Conservation (phyloP, 1,139 yeast species). For the Suhomyces ambrosiae region DNA sequence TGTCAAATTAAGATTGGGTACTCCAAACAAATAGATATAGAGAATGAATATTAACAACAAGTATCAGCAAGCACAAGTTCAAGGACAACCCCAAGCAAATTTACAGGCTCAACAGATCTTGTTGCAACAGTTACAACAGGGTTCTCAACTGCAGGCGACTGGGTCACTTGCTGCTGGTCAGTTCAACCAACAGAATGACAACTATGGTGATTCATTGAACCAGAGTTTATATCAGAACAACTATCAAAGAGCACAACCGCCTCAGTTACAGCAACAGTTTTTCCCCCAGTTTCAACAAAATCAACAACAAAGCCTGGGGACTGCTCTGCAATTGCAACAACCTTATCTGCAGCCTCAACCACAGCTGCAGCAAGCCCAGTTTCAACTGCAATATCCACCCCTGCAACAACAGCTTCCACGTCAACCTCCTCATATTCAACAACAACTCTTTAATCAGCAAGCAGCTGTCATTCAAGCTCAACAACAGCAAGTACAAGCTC, state of each 20-base stretch:
- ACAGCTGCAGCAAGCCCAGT: constrained; percentile 30
- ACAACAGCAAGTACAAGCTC: constrained; percentile 21
- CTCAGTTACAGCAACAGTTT: constrained; percentile 27
- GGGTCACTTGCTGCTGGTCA: constrained; percentile 20
- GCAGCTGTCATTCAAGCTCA: constrained; percentile 17
- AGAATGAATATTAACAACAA: constrained; percentile 34
- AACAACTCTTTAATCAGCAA: constrained; percentile 27
- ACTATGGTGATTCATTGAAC: constrained; percentile 30
- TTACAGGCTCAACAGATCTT: constrained; percentile 49
- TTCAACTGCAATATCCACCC: constrained; percentile 32
- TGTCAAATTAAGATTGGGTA: constrained; percentile 8
- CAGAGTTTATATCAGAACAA: constrained; percentile 38
- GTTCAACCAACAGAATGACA: constrained; percentile 28
- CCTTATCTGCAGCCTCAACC: constrained; percentile 31
- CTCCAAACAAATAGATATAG: constrained; percentile 5
- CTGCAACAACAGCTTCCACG: constrained; percentile 27
- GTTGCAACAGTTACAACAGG: constrained; percentile 49
- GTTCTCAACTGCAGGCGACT: constrained; percentile 24
- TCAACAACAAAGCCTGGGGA: constrained; percentile 29
- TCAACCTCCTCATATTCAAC: constrained; percentile 25
- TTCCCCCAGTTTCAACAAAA: constrained; percentile 32
- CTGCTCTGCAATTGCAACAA: constrained; percentile 17
- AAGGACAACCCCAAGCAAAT: constrained; percentile 32
- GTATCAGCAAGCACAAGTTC: constrained; percentile 35
- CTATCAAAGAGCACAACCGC: constrained; percentile 33